phyloP scores from a whole-genome alignment of 1,284 basidiomycete species.

The Cryptococcus sp. region DNA sequence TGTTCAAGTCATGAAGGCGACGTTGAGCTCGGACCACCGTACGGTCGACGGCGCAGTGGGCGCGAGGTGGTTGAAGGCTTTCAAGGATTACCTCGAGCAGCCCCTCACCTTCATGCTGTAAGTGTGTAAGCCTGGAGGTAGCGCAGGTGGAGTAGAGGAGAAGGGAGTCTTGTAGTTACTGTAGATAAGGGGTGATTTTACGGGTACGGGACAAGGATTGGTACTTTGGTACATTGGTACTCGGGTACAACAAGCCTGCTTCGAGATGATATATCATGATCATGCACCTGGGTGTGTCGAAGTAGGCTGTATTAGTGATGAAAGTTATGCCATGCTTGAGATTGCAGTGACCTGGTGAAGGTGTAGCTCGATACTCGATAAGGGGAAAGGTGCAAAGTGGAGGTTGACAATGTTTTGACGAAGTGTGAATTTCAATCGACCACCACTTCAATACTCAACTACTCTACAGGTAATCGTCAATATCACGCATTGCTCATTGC shows the following conservation, averaged over 20 bases:
- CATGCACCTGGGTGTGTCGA: background rate
- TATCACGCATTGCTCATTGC: no score
- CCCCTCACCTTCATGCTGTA: conserved; percentile 89
- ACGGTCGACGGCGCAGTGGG: conserved; percentile 92
- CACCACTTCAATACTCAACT: no score
- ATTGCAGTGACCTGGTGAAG: no score
- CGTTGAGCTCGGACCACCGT: conserved; percentile 92
- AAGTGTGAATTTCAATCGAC: no score
- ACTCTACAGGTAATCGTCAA: no score
- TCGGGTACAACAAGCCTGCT: background rate
- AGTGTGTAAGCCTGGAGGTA: background rate
- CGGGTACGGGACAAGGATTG: background rate
- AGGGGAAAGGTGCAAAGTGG: background rate
- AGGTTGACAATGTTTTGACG: background rate
- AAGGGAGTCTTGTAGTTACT: background rate
- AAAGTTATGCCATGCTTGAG: no score
- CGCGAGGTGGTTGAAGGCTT: conserved; percentile 85
- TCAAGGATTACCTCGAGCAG: conserved; percentile 97
- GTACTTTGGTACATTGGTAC: background rate
- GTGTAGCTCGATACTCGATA: no score
- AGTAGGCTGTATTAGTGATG: no score
- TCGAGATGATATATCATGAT: conserved; percentile 7
- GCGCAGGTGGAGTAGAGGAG: background rate
- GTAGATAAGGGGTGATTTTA: background rate
- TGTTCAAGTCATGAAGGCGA: conserved; percentile 91